Evolutionary conservation across 257 asterid genomes (phyloP).

Genomic region (Capsicum rhomboideum): DNA sequence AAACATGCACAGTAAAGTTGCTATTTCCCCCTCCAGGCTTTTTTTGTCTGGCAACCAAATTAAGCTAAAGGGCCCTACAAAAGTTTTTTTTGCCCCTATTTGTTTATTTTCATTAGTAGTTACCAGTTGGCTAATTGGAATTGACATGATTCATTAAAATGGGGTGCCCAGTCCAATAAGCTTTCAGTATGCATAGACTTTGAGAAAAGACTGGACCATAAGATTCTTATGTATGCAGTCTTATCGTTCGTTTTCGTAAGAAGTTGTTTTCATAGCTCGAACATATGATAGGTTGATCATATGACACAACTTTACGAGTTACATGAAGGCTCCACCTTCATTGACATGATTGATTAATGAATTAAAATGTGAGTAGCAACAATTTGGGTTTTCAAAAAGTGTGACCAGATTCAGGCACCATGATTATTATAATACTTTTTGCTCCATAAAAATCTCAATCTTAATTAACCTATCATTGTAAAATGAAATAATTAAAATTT

Average conservation of each 20-base stretch:
- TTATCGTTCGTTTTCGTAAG: background rate
- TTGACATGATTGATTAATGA: constrained; percentile 9
- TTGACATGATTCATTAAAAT: constrained; percentile 5
- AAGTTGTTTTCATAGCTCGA: too few relatives aligned
- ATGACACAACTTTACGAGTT: background rate
- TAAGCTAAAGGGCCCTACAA: constrained; percentile 27
- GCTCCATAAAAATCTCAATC: constrained; percentile 5
- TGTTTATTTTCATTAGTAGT: constrained; percentile 9
- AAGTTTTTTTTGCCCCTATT: background rate
- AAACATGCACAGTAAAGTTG: background rate
- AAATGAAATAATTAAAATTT: background rate
- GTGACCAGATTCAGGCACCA: constrained; percentile 36
- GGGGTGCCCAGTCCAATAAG: background rate
- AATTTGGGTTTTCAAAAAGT: background rate
- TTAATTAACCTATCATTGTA: background rate
- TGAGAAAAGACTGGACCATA: background rate
- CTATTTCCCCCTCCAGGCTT: background rate
- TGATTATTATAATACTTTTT: constrained; percentile 17
- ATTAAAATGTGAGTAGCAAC: background rate
- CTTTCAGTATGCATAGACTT: background rate
- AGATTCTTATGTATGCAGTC: background rate
- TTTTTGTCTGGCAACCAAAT: constrained; percentile 22
- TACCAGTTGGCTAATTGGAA: constrained; percentile 33
- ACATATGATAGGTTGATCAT: fast-evolving
- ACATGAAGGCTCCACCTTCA: fast-evolving